Base-by-base conservation (phyloP, 441 rosid species). In the Euphorbia celastroides region DNA sequence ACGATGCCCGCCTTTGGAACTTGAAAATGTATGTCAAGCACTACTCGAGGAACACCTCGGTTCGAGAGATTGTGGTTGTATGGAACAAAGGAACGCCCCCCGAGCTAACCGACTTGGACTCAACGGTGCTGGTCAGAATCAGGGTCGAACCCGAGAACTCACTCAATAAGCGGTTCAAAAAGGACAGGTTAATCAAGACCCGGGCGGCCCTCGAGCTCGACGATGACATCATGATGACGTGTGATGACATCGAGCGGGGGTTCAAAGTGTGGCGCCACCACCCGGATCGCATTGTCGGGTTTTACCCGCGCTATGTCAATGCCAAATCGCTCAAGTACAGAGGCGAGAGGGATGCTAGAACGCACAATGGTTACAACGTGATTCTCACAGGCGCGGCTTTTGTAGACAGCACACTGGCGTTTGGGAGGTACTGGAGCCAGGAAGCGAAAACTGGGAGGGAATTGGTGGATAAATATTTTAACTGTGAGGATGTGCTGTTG, bases 361-460 rank as follows among this genome's bases (percentile, higher is more conserved):
- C 22, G 14, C 90, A 82, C 55, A 74, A 83, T 14, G 96, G 98
- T 13, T 94, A 94, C 61, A 94, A 94, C 60, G 77, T 94, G 91
- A 84, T 94, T 62, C 88, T 94, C n/a, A 94, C 99, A 0, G 99
- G 99, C 19, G 99, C 99, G 55, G 99, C 98, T 26, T 94, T 92
- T 69, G 74, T 94, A 6, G 96, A 94, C 65, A 72, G 59, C 14
- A 73, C 74, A 42, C 26, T 86, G 11, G 97, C 99, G 11, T 94
- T 92, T 55, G 64, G 65, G 36, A 70, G 77, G 79, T 94, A 92
- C 65, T 82, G 94, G 81, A 74, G 93, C 0, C 75, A 82, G 5
- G 71, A 74, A 65, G 98, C 90, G 0, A 81, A 72, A 74, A 75
- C 71, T 0, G 98, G 98, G 52, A 81, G 97, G 67, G 87, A 81